Conservation (phyloP, 2,329 filamentous ascomycete genomes). For the Penicillium sp. region DNA sequence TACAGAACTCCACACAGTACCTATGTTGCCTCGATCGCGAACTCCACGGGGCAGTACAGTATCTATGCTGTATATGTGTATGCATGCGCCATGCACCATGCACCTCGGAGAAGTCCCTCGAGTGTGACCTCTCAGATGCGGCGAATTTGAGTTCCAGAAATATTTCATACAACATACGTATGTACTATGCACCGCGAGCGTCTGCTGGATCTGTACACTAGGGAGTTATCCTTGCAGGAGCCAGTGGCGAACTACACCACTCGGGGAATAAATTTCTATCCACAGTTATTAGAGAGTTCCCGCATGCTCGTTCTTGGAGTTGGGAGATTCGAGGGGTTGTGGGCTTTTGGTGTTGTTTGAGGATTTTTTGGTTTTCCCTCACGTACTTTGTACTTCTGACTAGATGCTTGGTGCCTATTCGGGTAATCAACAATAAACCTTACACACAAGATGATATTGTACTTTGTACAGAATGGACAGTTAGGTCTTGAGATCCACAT, state of each 20-base stretch:
- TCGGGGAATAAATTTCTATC: constrained; percentile 20
- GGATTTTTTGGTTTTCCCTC: background rate
- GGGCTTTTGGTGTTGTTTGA: background rate
- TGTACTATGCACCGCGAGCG: constrained; percentile 9
- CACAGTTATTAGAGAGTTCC: background rate
- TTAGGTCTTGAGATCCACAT: background rate
- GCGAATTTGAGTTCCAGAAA: constrained; percentile 26
- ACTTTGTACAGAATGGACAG: background rate
- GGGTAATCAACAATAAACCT: background rate
- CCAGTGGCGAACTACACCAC: constrained; percentile 12
- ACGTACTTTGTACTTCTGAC: constrained; percentile 15
- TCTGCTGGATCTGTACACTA: constrained; percentile 20
- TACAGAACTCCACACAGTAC: background rate
- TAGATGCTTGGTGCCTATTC: background rate
- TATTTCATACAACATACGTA: constrained; percentile 1
- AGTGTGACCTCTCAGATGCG: constrained; percentile 27
- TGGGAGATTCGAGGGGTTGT: background rate
- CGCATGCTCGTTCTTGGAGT: background rate
- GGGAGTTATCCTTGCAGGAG: constrained; percentile 24
- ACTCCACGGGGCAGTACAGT: constrained; percentile 15
- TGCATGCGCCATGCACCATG: constrained; percentile 5
- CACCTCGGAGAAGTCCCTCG: constrained; percentile 10
- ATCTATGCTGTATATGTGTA: constrained; percentile 3
- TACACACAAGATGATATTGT: background rate
- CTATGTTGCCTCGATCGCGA: constrained; percentile 12